Evolutionary conservation across 805 yeast species (phyloP).

Genomic region (Kuraishia ogatae): DNA sequence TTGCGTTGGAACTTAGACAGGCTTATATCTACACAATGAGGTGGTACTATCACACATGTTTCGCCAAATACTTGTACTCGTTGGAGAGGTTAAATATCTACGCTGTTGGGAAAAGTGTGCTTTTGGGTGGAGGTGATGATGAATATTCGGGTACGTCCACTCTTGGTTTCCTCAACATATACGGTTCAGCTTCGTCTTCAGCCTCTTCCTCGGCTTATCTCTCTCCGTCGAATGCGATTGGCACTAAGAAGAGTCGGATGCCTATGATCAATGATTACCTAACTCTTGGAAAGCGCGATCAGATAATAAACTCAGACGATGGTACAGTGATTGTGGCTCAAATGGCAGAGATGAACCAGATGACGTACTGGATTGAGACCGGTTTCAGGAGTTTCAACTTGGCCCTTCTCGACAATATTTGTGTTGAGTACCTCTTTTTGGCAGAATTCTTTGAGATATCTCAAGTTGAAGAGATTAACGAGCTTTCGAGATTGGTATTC

Average conservation of each 20-base stretch:
- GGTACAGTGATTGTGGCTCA: slow-evolving; percentile 70
- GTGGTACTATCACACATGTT: slow-evolving; percentile 84
- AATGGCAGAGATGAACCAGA: slow-evolving; percentile 71
- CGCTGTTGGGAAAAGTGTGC: slow-evolving; percentile 43
- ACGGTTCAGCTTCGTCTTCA: slow-evolving; percentile 2
- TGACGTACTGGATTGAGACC: slow-evolving; percentile 61
- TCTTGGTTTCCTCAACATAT: slow-evolving; percentile 5
- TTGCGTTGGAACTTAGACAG: slow-evolving; percentile 64
- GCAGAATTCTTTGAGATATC: slow-evolving; percentile 57
- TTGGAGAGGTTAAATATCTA: slow-evolving; percentile 53
- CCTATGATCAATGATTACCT: slow-evolving; percentile 41
- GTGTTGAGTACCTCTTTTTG: slow-evolving; percentile 69
- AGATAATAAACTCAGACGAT: slow-evolving; percentile 45
- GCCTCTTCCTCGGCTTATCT: neutral
- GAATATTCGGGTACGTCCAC: slow-evolving; percentile 1
- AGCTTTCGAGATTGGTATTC: slow-evolving; percentile 40
- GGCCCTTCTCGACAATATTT: slow-evolving; percentile 67
- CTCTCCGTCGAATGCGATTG: neutral
- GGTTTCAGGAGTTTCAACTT: slow-evolving; percentile 65
- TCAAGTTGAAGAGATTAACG: slow-evolving; percentile 34
- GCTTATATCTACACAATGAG: slow-evolving; percentile 86
- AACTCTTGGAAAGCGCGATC: slow-evolving; percentile 48
- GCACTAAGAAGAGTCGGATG: neutral
- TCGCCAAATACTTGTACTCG: slow-evolving; percentile 67
- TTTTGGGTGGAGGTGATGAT: slow-evolving; percentile 33